Evolutionary conservation across 352 stramenopile genomes (phyloP).

Genomic region (Pythium brassicae): DNA sequence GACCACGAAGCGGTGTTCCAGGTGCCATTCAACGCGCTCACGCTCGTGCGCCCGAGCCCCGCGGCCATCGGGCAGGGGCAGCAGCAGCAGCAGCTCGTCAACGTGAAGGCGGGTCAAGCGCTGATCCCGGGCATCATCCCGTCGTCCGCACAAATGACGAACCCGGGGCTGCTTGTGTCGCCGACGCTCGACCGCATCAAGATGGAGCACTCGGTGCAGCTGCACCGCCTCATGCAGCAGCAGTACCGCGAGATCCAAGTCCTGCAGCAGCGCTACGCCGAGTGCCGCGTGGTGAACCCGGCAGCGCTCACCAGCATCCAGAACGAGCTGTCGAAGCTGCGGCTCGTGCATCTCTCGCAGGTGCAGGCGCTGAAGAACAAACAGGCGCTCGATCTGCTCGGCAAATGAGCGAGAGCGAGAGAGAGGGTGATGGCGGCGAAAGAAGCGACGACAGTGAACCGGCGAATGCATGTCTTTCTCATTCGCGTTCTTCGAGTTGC

Average conservation of each 20-base stretch:
- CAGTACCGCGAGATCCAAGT: conserved; percentile 86
- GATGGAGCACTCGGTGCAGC: conserved; percentile 83
- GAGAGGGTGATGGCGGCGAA: background rate
- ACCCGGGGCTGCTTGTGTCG: conserved; percentile 15
- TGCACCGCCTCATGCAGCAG: conserved; percentile 85
- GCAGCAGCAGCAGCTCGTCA: conserved; percentile 31
- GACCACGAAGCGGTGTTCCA: conserved; percentile 80
- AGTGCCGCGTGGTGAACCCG: conserved; percentile 67
- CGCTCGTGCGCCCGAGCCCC: conserved; percentile 34
- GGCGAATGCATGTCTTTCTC: conserved; percentile 5
- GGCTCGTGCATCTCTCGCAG: conserved; percentile 79
- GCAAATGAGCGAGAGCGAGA: conserved; percentile 31
- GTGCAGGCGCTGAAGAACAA: conserved; percentile 86
- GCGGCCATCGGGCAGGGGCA: conserved; percentile 37
- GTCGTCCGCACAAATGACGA: conserved; percentile 15
- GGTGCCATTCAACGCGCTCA: conserved; percentile 74
- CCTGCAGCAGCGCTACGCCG: conserved; percentile 79
- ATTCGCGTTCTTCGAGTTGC: background rate
- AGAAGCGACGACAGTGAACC: background rate
- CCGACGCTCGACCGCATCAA: conserved; percentile 65
- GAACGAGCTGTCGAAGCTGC: conserved; percentile 80
- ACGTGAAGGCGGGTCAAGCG: conserved; percentile 32
- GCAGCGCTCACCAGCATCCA: conserved; percentile 73
- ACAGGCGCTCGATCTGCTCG: conserved; percentile 67
- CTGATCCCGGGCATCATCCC: conserved; percentile 20